A percentile compares a stretch with the other conserved stretches of the same genome.
These are phyloP conservation scores for Patellifolia procumbens DNA, from an alignment of 179 eudicot species.

Conservation along the genomic window DNA sequence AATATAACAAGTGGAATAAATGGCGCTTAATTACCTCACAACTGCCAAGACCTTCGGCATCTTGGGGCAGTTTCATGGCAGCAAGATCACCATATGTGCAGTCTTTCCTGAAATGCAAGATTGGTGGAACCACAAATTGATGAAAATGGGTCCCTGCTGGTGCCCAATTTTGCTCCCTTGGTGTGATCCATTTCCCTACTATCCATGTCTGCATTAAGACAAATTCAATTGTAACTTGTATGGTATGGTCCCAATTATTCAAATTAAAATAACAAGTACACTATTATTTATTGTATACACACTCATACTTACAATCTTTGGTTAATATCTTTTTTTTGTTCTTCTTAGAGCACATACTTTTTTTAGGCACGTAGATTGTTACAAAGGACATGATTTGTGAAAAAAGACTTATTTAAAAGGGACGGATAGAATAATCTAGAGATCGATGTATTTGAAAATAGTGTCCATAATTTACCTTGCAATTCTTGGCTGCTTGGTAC, in stretches of 20 bases:
- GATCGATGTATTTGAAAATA: no score
- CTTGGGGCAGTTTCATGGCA: constrained; percentile 82
- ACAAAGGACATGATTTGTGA: no score
- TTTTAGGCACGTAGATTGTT: no score
- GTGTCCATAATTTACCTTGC: constrained; percentile 85
- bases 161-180: constrained; percentile 78
- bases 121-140: constrained; percentile 93
- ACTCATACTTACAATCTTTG: no score
- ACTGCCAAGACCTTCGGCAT: constrained; percentile 64
- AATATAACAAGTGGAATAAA: background rate
- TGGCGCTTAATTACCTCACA: constrained; percentile 63
- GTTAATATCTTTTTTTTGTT: no score
- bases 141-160: constrained; percentile 81
- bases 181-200: constrained; percentile 87
- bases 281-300: no score
- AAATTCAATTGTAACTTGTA: background rate
- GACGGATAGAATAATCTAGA: no score
- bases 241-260: background rate
- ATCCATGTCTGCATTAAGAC: constrained; percentile 67
- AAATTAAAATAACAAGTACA: background rate
- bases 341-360: no score
- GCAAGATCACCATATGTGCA: constrained; percentile 89
- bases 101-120: constrained; percentile 70
- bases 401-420: no score
- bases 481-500: constrained; percentile 66